Evolutionary conservation across 345 rosid genomes (phyloP).

Genomic region (Punica granatum): DNA sequence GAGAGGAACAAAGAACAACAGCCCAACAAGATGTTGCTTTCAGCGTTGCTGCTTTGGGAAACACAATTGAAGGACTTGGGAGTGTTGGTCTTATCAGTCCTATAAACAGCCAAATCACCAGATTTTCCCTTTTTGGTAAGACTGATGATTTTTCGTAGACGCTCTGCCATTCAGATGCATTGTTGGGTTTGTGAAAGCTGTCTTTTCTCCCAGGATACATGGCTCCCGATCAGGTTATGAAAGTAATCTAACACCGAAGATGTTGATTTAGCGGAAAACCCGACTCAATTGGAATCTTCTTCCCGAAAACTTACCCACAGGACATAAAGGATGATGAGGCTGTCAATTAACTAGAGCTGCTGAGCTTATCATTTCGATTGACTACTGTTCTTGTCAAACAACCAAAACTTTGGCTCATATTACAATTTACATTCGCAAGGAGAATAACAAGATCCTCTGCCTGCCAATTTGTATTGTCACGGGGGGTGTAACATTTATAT

Average conservation of each 20-base stretch:
- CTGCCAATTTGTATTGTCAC: not conserved
- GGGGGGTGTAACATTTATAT: conserved; percentile 23
- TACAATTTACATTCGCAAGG: not conserved
- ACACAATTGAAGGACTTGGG: not conserved
- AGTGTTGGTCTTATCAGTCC: not conserved
- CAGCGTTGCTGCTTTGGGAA: not conserved
- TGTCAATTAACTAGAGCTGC: not conserved
- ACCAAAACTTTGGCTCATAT: not conserved
- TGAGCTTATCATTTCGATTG: not conserved
- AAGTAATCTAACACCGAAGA: not conserved
- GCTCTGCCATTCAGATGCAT: not conserved
- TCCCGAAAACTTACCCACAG: not conserved
- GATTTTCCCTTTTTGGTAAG: not conserved
- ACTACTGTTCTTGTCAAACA: not conserved
- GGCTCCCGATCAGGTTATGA: not conserved
- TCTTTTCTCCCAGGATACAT: not conserved
- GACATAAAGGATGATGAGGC: not conserved
- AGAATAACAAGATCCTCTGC: not conserved
- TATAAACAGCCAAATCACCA: not conserved
- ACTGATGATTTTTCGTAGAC: not conserved
- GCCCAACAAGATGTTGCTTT: not conserved
- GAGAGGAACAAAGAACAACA: not conserved
- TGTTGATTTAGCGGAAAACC: not conserved
- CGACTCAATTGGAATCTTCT: not conserved
- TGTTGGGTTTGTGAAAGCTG: not conserved